phyloP scores from a whole-genome alignment of 176 grass and related monocot genomes.

The Puccinellia tenuiflora region DNA sequence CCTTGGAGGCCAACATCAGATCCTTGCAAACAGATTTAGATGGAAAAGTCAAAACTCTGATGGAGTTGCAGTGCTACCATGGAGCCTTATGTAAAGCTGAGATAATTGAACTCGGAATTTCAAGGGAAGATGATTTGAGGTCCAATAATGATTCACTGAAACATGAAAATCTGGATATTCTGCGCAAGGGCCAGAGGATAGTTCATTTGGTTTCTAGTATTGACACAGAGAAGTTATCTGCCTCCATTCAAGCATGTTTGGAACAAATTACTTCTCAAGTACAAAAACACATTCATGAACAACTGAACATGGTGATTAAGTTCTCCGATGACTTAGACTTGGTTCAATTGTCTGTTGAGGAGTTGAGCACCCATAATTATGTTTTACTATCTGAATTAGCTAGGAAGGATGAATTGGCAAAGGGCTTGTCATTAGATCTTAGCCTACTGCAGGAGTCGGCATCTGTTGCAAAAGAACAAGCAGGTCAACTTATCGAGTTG shows the following conservation, averaged over 20 bases:
- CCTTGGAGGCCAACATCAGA: constrained; percentile 39
- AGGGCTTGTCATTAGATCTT: constrained; percentile 87
- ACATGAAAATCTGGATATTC: constrained; percentile 39
- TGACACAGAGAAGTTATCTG: constrained; percentile 32
- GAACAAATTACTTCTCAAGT: constrained; percentile 44
- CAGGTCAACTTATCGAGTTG: constrained; percentile 48
- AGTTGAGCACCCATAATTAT: constrained; percentile 47
- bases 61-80: constrained; percentile 40
- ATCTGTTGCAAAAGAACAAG: constrained; percentile 68
- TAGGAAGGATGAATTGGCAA: constrained; percentile 71
- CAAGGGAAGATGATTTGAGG: constrained; percentile 43
- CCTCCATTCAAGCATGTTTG: constrained; percentile 40
- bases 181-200: constrained; percentile 29
- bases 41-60: constrained; percentile 34
- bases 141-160: constrained; percentile 49
- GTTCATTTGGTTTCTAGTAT: constrained; percentile 27
- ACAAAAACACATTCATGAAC: constrained; percentile 37
- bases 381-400: constrained; percentile 64
- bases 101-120: constrained; percentile 17
- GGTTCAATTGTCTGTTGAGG: constrained; percentile 45
- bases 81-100: constrained; percentile 31
- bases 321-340: constrained; percentile 50
- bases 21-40: constrained; percentile 45
- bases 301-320: constrained; percentile 46
- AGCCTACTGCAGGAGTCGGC: constrained; percentile 86